phyloP scores from a whole-genome alignment of 805 yeast genomes.

The Kuraishia hungarica region DNA sequence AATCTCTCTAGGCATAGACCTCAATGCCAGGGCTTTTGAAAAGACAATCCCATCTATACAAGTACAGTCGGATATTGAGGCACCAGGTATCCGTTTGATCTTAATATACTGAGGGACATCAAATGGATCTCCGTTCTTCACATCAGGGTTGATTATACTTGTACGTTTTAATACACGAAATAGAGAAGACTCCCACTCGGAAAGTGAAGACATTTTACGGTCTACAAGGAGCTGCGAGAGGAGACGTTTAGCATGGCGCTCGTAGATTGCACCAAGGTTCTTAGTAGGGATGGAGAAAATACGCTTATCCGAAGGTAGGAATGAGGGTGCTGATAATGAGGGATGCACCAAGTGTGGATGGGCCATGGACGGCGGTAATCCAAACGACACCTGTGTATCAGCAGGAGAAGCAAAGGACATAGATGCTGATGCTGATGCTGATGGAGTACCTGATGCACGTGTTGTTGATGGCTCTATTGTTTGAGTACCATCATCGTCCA shows the following conservation, averaged over 20 bases:
- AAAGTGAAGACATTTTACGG: slow-evolving; percentile 40
- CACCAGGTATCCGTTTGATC: slow-evolving; percentile 78
- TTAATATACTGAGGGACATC: slow-evolving; percentile 88
- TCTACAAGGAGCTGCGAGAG: slow-evolving; percentile 55
- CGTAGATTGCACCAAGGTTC: slow-evolving; percentile 12
- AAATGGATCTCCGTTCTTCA: slow-evolving; percentile 58
- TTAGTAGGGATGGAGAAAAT: slow-evolving; percentile 6
- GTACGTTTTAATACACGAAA: slow-evolving; percentile 43
- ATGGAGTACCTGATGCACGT: not conserved
- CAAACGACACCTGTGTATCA: not conserved
- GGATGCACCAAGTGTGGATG: not conserved
- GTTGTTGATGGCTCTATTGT: not conserved
- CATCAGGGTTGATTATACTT: slow-evolving; percentile 50
- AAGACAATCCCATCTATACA: slow-evolving; percentile 75
- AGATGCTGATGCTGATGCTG: not conserved
- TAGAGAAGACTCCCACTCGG: slow-evolving; percentile 54
- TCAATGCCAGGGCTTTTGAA: slow-evolving; percentile 75
- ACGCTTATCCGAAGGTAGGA: not conserved
- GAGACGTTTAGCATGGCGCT: slow-evolving; percentile 39
- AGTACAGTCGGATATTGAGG: slow-evolving; percentile 47
- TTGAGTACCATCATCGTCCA: not conserved
- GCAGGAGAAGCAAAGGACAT: not conserved
- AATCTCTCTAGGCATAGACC: slow-evolving; percentile 62
- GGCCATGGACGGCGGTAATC: not conserved
- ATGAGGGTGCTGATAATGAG: not conserved